phyloP scores from a whole-genome alignment of 495 filamentous ascomycete species.

The Hyaloscypha variabilis region DNA sequence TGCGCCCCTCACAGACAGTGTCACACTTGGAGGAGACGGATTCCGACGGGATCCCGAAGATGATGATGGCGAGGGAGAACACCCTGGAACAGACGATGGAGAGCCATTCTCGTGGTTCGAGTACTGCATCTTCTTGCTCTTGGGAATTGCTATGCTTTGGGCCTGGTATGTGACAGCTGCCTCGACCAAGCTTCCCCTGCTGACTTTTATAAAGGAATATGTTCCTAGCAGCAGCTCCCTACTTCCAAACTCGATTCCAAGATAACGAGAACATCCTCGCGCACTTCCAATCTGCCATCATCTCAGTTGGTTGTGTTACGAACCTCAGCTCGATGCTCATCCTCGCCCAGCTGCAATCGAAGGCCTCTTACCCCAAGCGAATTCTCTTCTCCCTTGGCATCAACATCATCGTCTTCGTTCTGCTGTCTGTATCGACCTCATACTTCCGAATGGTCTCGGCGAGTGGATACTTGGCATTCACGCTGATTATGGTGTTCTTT shows the following conservation, averaged over 20 bases:
- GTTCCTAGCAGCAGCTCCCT: constrained; percentile 94
- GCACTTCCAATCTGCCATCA: constrained; percentile 86
- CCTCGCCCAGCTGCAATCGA: constrained; percentile 76
- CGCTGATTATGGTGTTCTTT: constrained; percentile 80
- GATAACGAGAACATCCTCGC: constrained; percentile 67
- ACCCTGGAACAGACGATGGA: constrained; percentile 31
- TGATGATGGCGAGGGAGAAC: constrained; percentile 18
- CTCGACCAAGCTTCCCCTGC: neutral
- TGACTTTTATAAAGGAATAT: constrained; percentile 74
- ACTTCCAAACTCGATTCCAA: constrained; percentile 84
- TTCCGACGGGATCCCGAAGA: constrained; percentile 34
- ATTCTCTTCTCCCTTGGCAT: constrained; percentile 74
- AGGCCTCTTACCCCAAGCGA: constrained; percentile 81
- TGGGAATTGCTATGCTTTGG: constrained; percentile 95
- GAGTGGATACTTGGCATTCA: constrained; percentile 71
- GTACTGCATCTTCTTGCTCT: constrained; percentile 82
- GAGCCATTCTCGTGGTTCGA: constrained; percentile 73
- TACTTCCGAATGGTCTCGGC: constrained; percentile 61
- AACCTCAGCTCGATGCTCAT: constrained; percentile 74
- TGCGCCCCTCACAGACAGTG: constrained; percentile 55
- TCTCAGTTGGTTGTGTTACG: constrained; percentile 81
- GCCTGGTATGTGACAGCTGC: constrained; percentile 70
- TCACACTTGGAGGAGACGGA: constrained; percentile 32
- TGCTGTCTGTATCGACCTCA: constrained; percentile 80
- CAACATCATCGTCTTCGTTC: constrained; percentile 69